These are phyloP conservation scores for Fusarium chaquense DNA, from an alignment of 2,329 filamentous ascomycete genomes.

Conservation along the genomic window DNA sequence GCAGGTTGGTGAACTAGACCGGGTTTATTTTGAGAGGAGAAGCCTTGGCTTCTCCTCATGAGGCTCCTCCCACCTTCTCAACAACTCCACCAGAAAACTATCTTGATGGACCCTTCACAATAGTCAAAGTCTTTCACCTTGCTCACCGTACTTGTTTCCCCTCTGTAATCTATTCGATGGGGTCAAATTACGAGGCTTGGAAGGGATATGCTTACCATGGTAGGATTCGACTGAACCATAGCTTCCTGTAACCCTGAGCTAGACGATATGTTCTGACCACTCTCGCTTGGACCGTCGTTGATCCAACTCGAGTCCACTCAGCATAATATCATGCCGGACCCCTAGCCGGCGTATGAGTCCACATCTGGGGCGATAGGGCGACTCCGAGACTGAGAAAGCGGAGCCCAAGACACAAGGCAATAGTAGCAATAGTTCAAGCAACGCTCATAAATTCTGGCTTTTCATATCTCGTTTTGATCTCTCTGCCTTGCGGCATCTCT, in stretches of 20 bases:
- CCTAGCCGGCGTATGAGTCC: background rate
- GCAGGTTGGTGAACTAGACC: background rate
- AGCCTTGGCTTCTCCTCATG: slow-evolving; percentile 26
- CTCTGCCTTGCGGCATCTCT: slow-evolving; percentile 67
- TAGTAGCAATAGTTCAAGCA: slow-evolving; percentile 14
- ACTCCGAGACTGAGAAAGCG: background rate
- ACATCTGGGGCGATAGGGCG: slow-evolving; percentile 11
- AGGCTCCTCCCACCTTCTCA: slow-evolving; percentile 36
- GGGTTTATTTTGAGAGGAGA: slow-evolving; percentile 22
- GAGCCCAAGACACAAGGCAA: background rate
- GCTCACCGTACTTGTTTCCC: slow-evolving; percentile 7
- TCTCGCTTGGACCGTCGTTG: slow-evolving; percentile 11
- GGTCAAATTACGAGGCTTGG: slow-evolving; percentile 16
- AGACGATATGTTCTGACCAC: slow-evolving; percentile 27
- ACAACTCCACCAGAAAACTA: slow-evolving; percentile 40
- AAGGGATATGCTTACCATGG: slow-evolving; percentile 24
- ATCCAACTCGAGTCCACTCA: background rate
- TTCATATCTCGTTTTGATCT: slow-evolving; percentile 68
- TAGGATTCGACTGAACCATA: slow-evolving; percentile 11
- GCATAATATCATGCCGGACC: background rate
- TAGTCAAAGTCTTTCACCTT: slow-evolving; percentile 31
- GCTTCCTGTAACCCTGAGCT: slow-evolving; percentile 28
- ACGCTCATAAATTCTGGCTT: slow-evolving; percentile 32
- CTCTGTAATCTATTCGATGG: slow-evolving; percentile 1
- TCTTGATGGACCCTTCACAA: slow-evolving; percentile 38